Conservation (phyloP, 192 early-diverging fungal genomes). For the Podila minutissima region DNA sequence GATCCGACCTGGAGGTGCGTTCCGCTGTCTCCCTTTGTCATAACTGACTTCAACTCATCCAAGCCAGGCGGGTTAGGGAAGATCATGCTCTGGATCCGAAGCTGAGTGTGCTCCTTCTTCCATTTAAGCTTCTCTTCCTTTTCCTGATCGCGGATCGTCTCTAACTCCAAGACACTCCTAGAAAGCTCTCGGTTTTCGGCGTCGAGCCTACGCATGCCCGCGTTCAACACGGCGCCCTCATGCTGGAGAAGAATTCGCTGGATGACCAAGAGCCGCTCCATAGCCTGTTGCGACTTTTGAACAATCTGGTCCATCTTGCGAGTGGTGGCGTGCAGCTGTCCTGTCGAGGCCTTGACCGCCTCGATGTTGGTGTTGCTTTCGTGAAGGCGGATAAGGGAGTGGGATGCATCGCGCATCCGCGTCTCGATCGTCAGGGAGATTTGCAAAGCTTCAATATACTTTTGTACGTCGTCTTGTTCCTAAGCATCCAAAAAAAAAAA, state of each 20-base stretch:
- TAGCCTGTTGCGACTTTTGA: conserved; percentile 45
- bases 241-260: conserved; percentile 57
- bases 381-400: conserved; percentile 56
- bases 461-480: conserved; percentile 56
- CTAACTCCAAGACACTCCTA: conserved; percentile 28
- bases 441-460: conserved; percentile 36
- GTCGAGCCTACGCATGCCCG: conserved; percentile 55
- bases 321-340: conserved; percentile 55
- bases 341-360: conserved; percentile 43
- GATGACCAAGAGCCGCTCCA: conserved; percentile 42
- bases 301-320: conserved; percentile 56
- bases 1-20: background rate
- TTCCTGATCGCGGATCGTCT: conserved; percentile 25
- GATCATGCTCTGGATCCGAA: conserved; percentile 49
- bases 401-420: conserved; percentile 61
- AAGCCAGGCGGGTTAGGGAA: conserved; percentile 36
- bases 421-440: conserved; percentile 56
- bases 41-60: conserved; percentile 4
- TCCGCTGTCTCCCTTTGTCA: background rate
- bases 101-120: conserved; percentile 44
- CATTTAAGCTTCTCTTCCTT: conserved; percentile 49
- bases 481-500: conserved; percentile 3
- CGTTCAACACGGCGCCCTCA: conserved; percentile 56
- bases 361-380: conserved; percentile 54
- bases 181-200: conserved; percentile 42